Evolutionary conservation across 2,329 filamentous ascomycete species (phyloP).

Genomic region (Bipolaris oryzae): DNA sequence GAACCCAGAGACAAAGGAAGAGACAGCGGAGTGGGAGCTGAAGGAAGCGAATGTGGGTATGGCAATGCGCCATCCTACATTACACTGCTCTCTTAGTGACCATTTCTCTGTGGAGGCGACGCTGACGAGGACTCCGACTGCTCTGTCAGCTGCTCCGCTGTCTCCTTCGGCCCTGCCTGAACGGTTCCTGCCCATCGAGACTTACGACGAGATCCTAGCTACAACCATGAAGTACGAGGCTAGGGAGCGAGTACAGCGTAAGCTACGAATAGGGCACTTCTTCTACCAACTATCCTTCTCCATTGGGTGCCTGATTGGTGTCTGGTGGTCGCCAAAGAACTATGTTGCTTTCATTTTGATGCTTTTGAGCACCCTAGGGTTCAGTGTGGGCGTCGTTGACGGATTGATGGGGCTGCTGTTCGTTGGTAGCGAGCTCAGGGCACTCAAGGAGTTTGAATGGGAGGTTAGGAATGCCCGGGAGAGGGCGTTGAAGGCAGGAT

Average conservation of each 20-base stretch:
- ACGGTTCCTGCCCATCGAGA: slow-evolving; percentile 53
- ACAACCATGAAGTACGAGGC: slow-evolving; percentile 71
- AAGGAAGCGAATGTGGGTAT: slow-evolving; percentile 75
- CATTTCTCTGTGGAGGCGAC: slow-evolving; percentile 92
- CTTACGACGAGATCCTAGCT: slow-evolving; percentile 74
- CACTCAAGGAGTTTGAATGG: slow-evolving; percentile 90
- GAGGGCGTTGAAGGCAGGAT: slow-evolving; percentile 27
- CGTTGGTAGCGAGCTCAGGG: slow-evolving; percentile 80
- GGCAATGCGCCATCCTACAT: slow-evolving; percentile 77
- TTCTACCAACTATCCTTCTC: slow-evolving; percentile 68
- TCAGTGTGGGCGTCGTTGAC: slow-evolving; percentile 78
- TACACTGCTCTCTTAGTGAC: slow-evolving; percentile 88
- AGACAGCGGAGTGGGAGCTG: slow-evolving; percentile 67
- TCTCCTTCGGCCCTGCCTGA: slow-evolving; percentile 27
- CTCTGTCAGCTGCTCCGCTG: slow-evolving; percentile 15
- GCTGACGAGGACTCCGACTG: slow-evolving; percentile 51
- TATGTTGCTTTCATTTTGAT: slow-evolving; percentile 82
- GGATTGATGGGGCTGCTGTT: slow-evolving; percentile 88
- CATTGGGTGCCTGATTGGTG: slow-evolving; percentile 75
- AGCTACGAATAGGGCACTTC: slow-evolving; percentile 77
- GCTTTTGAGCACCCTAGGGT: slow-evolving; percentile 76
- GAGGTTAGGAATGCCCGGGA: slow-evolving; percentile 64
- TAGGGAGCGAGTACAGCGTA: slow-evolving; percentile 75
- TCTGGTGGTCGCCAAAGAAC: slow-evolving; percentile 83
- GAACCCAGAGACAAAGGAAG: slow-evolving; percentile 34